These are phyloP conservation scores for Acidomyces sp. DNA, from an alignment of 495 filamentous ascomycete species.

Conservation along the genomic window DNA sequence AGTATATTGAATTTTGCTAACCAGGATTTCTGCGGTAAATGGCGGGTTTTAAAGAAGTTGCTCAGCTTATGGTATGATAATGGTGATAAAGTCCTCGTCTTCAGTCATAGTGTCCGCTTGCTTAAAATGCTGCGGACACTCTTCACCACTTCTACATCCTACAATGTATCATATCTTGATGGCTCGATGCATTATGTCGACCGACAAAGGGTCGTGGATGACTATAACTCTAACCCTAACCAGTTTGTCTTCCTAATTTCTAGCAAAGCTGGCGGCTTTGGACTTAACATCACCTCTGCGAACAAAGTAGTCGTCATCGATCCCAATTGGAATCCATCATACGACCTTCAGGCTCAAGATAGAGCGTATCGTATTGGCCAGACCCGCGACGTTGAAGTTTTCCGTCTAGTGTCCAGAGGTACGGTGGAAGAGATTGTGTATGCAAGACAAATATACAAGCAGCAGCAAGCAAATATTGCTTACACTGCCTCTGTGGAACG, in stretches of 20 bases:
- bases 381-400: conserved; percentile 85
- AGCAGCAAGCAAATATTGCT: conserved; percentile 95
- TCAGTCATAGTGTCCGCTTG: conserved; percentile 77
- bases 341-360: conserved; percentile 92
- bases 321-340: conserved; percentile 92
- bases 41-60: conserved; percentile 80
- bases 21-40: conserved; percentile 91
- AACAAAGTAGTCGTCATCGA: conserved; percentile 98
- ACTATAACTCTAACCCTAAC: conserved; percentile 78
- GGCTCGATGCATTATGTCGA: conserved; percentile 80
- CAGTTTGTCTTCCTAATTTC: conserved; percentile 96
- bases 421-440: conserved; percentile 98
- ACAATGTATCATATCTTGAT: conserved; percentile 84
- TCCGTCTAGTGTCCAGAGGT: conserved; percentile 79
- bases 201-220: conserved; percentile 61
- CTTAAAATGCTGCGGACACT: conserved; percentile 75
- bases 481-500: conserved; percentile 88
- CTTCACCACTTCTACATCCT: conserved; percentile 70
- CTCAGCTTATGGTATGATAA: conserved; percentile 79
- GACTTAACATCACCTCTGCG: conserved; percentile 90
- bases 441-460: conserved; percentile 94
- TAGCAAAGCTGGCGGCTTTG: conserved; percentile 79
- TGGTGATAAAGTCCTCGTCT: conserved; percentile 87
- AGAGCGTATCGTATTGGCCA: conserved; percentile 95
- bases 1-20: conserved; percentile 73